A percentile compares a stretch with the other conserved stretches of the same genome.
phyloP scores from a whole-genome alignment of 352 stramenopile genomes.

The Globisporangium spiculum region DNA sequence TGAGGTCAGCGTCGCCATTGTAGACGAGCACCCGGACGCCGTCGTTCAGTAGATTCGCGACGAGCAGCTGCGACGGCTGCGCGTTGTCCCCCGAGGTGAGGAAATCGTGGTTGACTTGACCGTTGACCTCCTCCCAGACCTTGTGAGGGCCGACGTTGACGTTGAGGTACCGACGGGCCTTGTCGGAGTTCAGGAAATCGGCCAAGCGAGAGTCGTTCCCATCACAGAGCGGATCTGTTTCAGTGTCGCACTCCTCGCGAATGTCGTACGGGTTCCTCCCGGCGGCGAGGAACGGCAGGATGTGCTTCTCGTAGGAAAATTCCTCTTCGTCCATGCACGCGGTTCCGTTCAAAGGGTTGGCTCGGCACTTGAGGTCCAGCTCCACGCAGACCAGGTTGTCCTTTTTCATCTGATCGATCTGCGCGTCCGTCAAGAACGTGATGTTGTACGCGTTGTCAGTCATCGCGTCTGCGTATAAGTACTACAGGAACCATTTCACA shows the following conservation, averaged over 20 bases:
- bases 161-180: slow-evolving; percentile 1
- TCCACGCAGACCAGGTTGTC: slow-evolving; percentile 18
- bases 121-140: neutral
- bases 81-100: neutral
- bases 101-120: neutral
- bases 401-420: slow-evolving; percentile 20
- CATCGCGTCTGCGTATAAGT: slow-evolving; percentile 29
- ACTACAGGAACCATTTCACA: slow-evolving; percentile 15
- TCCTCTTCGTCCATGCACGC: neutral
- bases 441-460: slow-evolving; percentile 39
- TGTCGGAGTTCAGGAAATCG: slow-evolving; percentile 6
- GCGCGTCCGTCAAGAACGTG: slow-evolving; percentile 19
- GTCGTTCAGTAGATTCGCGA: slow-evolving; percentile 68
- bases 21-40: slow-evolving; percentile 82
- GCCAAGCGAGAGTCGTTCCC: neutral
- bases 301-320: slow-evolving; percentile 4
- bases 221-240: neutral
- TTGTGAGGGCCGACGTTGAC: slow-evolving; percentile 9
- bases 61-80: slow-evolving; percentile 3
- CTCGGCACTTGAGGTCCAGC: neutral
- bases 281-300: slow-evolving; percentile 18
- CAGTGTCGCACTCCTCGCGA: slow-evolving; percentile 15
- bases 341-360: neutral
- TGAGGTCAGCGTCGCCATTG: slow-evolving; percentile 91
- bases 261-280: slow-evolving; percentile 41